Percentiles rank a stretch among this genome's conserved stretches.
phyloP scores from a whole-genome alignment of 1,139 yeast genomes.

The Saccharomyces hybrid region DNA sequence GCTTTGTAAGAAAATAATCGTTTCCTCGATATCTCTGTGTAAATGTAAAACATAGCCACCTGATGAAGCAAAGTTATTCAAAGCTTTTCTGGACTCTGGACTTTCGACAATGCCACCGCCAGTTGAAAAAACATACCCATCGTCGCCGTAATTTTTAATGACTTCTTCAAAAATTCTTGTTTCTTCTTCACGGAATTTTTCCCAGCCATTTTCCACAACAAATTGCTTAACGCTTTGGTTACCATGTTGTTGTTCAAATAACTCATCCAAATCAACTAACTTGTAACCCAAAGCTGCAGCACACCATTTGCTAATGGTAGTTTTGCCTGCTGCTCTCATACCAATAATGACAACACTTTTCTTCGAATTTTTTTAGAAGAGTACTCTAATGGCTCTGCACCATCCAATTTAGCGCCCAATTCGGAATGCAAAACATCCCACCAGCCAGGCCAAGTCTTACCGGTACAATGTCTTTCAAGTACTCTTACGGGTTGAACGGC shows the following conservation, averaged over 20 bases:
- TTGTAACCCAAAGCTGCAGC: conserved; percentile 65
- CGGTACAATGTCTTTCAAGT: conserved; percentile 84
- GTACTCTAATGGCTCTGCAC: conserved; percentile 45
- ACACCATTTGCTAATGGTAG: conserved; percentile 77
- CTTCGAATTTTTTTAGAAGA: conserved; percentile 14
- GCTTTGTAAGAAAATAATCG: conserved; percentile 60
- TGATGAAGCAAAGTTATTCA: conserved; percentile 45
- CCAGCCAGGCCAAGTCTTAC: conserved; percentile 99
- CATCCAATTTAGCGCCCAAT: conserved; percentile 60
- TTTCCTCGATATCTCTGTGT: conserved; percentile 79
- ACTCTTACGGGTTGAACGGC: conserved; percentile 55
- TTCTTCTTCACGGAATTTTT: conserved; percentile 67
- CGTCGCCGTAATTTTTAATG: conserved; percentile 39
- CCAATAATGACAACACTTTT: conserved; percentile 77
- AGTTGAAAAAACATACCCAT: conserved; percentile 71
- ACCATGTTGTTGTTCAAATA: conserved; percentile 48
- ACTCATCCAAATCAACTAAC: conserved; percentile 69
- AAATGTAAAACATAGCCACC: conserved; percentile 75
- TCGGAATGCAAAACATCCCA: conserved; percentile 83
- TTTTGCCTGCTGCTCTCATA: conserved; percentile 97
- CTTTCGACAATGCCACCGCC: conserved; percentile 96
- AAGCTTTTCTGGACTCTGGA: conserved; percentile 52
- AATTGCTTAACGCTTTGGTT: conserved; percentile 56
- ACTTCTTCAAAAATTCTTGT: conserved; percentile 48
- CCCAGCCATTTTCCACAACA: conserved; percentile 77